Evolutionary conservation across 108 stramenopile species (phyloP), one percentile per base, ranked within the genome.

Genomic region (Pseudonitzschia delicatissima): DNA sequence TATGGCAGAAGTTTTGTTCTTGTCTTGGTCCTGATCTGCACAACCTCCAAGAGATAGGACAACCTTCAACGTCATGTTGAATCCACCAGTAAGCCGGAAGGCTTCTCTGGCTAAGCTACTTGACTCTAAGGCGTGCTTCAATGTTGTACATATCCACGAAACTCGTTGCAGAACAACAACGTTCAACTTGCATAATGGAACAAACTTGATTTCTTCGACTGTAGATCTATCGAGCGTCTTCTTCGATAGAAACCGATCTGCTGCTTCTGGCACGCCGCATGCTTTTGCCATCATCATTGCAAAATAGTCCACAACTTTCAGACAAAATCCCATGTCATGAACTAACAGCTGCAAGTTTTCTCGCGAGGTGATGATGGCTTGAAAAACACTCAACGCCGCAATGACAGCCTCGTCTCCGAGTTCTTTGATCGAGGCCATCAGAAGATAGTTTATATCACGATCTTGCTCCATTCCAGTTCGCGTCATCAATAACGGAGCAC

Each of bases 71-170:
- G 85, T 67, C 27, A 64, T 72, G 64, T 88, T 76, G 59, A 93
- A 90, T 0, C 92, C 92, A n/a, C 77, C 72, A 28, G 85, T 73
- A 9, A 64, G 64, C 9, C 88, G 85, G 57, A 93, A 93, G 18
- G 75, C 77, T 47, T 89, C 91, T 40, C 87, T 84, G 4, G 84
- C 82, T 25, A 79, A 32, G 39, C 80, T 71, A 32, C 83, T 89
- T 17, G 67, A 35, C 23, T 85, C 79, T 66, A 92, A 57, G 25
- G 82, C 79, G 12, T 76, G 65, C 51, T 71, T 80, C 6, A 92
- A 18, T 67, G 87, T 76, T 31, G 47, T 60, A 26, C 51, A 69
- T 34, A 76, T 31, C n/a, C 64, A 59, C 23, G 55, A 59, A 20
- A 76, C 45, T 29, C 74, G 45, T 20, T 57, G 67, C n/a, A 76